Base-by-base conservation (phyloP, 176 grass and related monocot species). In the Bothriochloa decipiens region DNA sequence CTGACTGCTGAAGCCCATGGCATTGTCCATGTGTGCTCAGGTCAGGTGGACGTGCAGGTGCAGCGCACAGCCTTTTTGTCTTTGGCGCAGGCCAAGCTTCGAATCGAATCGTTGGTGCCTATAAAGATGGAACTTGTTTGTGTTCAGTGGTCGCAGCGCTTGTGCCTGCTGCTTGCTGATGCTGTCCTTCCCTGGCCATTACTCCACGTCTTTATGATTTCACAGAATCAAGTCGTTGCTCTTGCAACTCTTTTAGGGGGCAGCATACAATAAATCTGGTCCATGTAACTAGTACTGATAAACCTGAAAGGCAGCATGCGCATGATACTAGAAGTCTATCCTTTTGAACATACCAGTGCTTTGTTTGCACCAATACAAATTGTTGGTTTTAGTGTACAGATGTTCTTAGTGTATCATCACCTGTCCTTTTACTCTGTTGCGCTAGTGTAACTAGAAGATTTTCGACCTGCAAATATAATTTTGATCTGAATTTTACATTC, bases 51-150 rank as follows among this genome's bases (percentile, higher is more conserved):
- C 71, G 40, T 50, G 80, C 68, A 53, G 75, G 26, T 29, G 62
- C 26, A 65, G 62, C 12, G 76, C 89, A 70, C 81, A 82, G 25
- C 68, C 69, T 87, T 78, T 37, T 78, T 79, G 27, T 32, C 81
- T 80, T 87, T 70, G 84, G 61, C 47, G 55, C 75, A 86, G 79
- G 37, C 27, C 25, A 79, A 53, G 78, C 25, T 65, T 22, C 33
- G 42, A 58, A 20, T 72, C 65, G 72, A 32, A 32, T 32, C 29
- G 29, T 32, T 81, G 84, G 76, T 65, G 77, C 16, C 76, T 62
- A 65, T 84, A 71, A 87, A 87, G 85, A 87, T 65, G 81, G 41
- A 68, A 13, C 40, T 36, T 76, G 68, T 80, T 81, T 76, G 76
- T 62, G 70, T 53, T 58, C 76, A 81, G 85, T 42, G 75, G 23